phyloP scores from a whole-genome alignment of 768 basidiomycete species.

The Pleurotus cornucopiae region DNA sequence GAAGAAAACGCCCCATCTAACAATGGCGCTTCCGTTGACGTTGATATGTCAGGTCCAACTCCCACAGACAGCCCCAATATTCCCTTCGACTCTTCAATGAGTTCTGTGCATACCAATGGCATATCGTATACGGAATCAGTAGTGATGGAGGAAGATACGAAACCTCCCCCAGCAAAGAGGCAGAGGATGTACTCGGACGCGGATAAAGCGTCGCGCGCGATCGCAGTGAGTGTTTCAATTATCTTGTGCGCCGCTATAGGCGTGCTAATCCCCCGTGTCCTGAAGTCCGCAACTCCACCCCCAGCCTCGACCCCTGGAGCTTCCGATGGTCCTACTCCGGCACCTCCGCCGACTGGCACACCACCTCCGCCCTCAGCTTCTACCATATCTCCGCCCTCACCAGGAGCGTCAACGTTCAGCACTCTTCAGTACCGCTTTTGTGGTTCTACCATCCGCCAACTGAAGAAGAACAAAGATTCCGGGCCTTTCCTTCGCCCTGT shows the following conservation, averaged over 20 bases:
- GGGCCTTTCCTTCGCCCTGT: slow-evolving; percentile 82
- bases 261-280: slow-evolving; percentile 46
- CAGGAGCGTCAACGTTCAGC: slow-evolving; percentile 47
- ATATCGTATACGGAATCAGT: slow-evolving; percentile 26
- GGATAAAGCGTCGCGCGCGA: slow-evolving; percentile 66
- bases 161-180: slow-evolving; percentile 81
- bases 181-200: slow-evolving; percentile 73
- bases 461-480: slow-evolving; percentile 87
- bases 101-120: slow-evolving; percentile 28
- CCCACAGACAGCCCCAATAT: slow-evolving; percentile 33
- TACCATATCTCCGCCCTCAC: slow-evolving; percentile 3
- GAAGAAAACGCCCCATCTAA: slow-evolving; percentile 25
- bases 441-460: slow-evolving; percentile 65
- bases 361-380: slow-evolving; percentile 19
- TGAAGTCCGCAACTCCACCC: slow-evolving; percentile 75
- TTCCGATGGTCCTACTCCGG: slow-evolving; percentile 32
- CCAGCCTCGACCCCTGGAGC: slow-evolving; percentile 44
- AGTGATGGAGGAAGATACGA: slow-evolving; percentile 50
- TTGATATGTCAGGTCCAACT: slow-evolving; percentile 25
- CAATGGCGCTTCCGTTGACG: slow-evolving; percentile 7
- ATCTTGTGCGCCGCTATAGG: slow-evolving; percentile 46
- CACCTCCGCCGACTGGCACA: slow-evolving; percentile 22
- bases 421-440: slow-evolving; percentile 76
- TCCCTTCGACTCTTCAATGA: slow-evolving; percentile 35
- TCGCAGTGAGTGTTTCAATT: slow-evolving; percentile 50